Evolutionary conservation across 352 stramenopile species (phyloP).

Genomic region (Aphanomyces invadans): DNA sequence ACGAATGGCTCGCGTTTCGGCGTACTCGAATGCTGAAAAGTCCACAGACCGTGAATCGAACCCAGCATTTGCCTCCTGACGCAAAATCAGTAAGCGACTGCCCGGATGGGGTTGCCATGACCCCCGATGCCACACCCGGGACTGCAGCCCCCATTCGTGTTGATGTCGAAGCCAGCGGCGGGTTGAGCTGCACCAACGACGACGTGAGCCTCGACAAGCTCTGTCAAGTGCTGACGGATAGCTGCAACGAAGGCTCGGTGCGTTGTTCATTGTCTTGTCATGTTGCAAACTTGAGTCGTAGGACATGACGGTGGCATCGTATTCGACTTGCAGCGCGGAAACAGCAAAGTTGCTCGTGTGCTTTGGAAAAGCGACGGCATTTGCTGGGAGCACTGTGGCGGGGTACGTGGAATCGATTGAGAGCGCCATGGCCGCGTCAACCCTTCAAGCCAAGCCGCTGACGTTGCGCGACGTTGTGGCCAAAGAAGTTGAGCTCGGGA

Average conservation of each 20-base stretch:
- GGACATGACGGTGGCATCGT: constrained; percentile 38
- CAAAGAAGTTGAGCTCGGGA: constrained; percentile 50
- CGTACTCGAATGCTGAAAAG: background rate
- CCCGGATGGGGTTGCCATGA: no score
- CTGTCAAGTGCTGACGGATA: background rate
- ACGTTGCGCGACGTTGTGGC: constrained; percentile 51
- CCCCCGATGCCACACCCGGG: background rate
- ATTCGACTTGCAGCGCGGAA: constrained; percentile 46
- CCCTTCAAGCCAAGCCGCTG: no score
- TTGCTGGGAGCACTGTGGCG: constrained; percentile 63
- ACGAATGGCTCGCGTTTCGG: constrained; percentile 12
- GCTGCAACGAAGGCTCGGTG: background rate
- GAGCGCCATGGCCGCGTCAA: constrained; percentile 33
- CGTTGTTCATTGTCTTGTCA: background rate
- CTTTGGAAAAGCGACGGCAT: constrained; percentile 73
- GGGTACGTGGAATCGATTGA: constrained; percentile 68
- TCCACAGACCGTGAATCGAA: no score
- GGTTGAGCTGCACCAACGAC: no score
- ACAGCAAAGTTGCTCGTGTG: constrained; percentile 67
- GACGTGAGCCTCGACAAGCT: background rate
- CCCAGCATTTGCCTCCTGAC: no score
- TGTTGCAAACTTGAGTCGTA: background rate
- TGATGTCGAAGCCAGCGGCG: no score
- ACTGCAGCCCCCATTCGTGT: background rate
- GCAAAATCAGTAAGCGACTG: no score